Evolutionary conservation across 345 rosid genomes (phyloP).

Genomic region (Ailanthus altissimus): DNA sequence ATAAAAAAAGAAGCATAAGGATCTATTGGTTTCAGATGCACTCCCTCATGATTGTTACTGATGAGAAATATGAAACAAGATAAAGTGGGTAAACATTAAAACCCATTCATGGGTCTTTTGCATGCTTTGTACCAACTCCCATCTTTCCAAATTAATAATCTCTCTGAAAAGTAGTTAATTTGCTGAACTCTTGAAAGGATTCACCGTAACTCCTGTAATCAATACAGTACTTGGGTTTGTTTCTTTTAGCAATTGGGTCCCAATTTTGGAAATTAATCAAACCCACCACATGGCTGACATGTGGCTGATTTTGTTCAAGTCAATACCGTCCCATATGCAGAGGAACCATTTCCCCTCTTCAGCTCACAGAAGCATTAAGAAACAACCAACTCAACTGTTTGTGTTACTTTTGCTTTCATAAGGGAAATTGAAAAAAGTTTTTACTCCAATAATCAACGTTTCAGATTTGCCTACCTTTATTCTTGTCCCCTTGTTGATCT

Average conservation of each 20-base stretch:
- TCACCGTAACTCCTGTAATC: background rate
- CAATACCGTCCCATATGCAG: background rate
- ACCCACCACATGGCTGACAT: conserved; percentile 6
- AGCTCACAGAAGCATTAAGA: background rate
- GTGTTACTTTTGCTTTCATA: conserved; percentile 13
- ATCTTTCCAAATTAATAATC: too few relatives aligned
- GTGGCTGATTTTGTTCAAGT: background rate
- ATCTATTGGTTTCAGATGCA: too few relatives aligned
- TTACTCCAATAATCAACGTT: conserved; percentile 9
- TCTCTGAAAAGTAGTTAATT: too few relatives aligned
- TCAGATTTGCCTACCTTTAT: conserved; percentile 9
- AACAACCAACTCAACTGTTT: background rate
- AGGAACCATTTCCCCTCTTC: background rate
- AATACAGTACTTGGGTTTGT: background rate
- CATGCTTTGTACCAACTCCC: conserved; percentile 22
- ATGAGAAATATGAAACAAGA: too few relatives aligned
- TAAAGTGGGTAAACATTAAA: too few relatives aligned
- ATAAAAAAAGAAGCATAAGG: too few relatives aligned
- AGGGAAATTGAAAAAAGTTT: conserved; percentile 9
- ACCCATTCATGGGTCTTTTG: conserved; percentile 13
- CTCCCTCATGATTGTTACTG: too few relatives aligned
- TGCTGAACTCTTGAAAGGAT: too few relatives aligned
- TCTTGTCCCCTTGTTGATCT: background rate
- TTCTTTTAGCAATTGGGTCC: background rate
- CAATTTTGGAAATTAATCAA: background rate